Base-by-base conservation (phyloP, 495 filamentous ascomycete species). In the Friedmanniomyces simplex region DNA sequence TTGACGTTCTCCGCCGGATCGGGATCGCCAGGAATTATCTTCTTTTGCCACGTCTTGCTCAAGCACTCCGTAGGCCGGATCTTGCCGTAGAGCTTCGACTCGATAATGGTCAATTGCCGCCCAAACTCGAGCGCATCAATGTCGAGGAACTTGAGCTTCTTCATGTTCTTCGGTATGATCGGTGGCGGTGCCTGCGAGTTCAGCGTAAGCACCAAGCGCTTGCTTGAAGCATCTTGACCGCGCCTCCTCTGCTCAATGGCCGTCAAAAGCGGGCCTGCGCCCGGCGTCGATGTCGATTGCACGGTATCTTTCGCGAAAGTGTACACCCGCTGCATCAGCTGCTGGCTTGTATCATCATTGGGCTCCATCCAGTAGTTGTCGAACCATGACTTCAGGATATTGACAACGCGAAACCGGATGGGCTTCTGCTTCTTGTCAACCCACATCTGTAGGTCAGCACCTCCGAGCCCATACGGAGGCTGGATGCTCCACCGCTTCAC, bases 291-390 rank as follows among this genome's bases (percentile, higher is more conserved):
- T 0, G 90, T 93, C 20, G 88, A 87, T 61, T 91, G 91, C 51
- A 97, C 88, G 0, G 86, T 87, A 60, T 95, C 89, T 68, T 86
- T 88, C 25, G 90, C 91, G 68, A 98, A 98, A 25, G 81, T 81
- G 72, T 91, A 86, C 1, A 96, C 89, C 60, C 88, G 82, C 61
- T 87, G 85, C 50, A 97, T 86, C 26, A 98, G 76, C 63, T 89
- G 79, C 72, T 84, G 87, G 39, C 86, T 88, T 24, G 83, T 81
- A 39, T 93, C 87, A 66, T 85, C 91, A 43, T 82, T 80, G 22
- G 87, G 83, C 68, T 98, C 93, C 93, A 97, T 96, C 93, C 93
- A 98, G 69, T 90, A 96, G 57, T 83, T 88, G 65, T 97, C 91
- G 63, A 98, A 89, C 93, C 93, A 98, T 69, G 82, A 95, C 76